phyloP scores from a whole-genome alignment of 1,284 basidiomycete genomes.

The Ceratobasidium sp. region DNA sequence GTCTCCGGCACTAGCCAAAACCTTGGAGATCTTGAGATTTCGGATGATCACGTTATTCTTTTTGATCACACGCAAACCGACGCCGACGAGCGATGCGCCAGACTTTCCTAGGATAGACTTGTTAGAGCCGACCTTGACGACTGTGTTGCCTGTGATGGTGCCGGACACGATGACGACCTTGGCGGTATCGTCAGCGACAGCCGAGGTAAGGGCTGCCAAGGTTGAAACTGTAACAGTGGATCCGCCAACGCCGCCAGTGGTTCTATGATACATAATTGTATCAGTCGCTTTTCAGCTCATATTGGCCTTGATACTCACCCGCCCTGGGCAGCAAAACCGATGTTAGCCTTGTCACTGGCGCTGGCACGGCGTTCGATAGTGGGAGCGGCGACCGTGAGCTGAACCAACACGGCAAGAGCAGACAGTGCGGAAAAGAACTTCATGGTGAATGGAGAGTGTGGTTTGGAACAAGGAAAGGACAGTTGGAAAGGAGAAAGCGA shows the following conservation, averaged over 20 bases:
- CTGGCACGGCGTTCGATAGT: conserved; percentile 23
- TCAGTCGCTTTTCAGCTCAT: not conserved
- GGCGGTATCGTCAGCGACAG: conserved; percentile 58
- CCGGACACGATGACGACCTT: conserved; percentile 62
- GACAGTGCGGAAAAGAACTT: conserved; percentile 17
- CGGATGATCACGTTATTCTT: conserved; percentile 62
- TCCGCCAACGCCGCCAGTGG: conserved; percentile 33
- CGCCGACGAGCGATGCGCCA: conserved; percentile 56
- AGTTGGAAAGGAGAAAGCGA: not conserved
- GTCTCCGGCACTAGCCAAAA: conserved; percentile 60
- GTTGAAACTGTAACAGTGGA: conserved; percentile 59
- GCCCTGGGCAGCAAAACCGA: conserved; percentile 35
- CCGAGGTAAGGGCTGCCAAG: conserved; percentile 59
- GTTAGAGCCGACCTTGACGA: conserved; percentile 60
- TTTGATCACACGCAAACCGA: conserved; percentile 59
- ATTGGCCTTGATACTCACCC: not conserved
- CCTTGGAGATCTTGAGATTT: conserved; percentile 64
- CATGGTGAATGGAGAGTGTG: conserved; percentile 17
- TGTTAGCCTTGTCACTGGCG: conserved; percentile 28
- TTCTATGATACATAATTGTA: conserved; percentile 16
- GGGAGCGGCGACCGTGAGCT: conserved; percentile 9
- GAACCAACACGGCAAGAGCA: conserved; percentile 15
- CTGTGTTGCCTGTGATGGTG: conserved; percentile 59
- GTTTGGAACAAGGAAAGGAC: not conserved
- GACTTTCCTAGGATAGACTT: conserved; percentile 57